Percentiles rank a stretch among this genome's conserved stretches.
These are phyloP conservation scores for Boletus sp. DNA, from an alignment of 768 basidiomycete species.

Conservation along the genomic window DNA sequence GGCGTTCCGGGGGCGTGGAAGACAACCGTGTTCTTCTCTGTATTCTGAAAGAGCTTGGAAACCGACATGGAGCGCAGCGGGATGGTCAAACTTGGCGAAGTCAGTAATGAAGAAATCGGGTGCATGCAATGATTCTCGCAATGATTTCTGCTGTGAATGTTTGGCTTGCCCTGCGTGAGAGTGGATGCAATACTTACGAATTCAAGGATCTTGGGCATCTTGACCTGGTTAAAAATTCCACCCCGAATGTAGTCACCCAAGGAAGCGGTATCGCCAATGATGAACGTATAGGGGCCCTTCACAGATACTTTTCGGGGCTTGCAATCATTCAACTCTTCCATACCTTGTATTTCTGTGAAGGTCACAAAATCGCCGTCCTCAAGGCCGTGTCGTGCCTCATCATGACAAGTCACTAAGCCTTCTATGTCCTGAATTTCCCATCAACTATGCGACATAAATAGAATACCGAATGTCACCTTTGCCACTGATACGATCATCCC, in stretches of 20 bases:
- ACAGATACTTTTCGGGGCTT: slow-evolving; percentile 90
- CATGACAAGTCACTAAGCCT: slow-evolving; percentile 93
- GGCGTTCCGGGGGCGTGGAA: slow-evolving; percentile 80
- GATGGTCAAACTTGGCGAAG: slow-evolving; percentile 95
- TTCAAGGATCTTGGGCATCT: slow-evolving; percentile 95
- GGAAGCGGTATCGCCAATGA: slow-evolving; percentile 86
- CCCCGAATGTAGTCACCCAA: slow-evolving; percentile 78
- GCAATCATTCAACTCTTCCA: slow-evolving; percentile 86
- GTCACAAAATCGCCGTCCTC: slow-evolving; percentile 98
- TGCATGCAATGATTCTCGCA: slow-evolving; percentile 73
- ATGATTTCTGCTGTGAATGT: slow-evolving; percentile 68
- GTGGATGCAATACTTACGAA: slow-evolving; percentile 60
- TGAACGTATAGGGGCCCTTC: slow-evolving; percentile 97
- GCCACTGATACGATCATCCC: slow-evolving; percentile 97
- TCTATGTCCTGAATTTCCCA: slow-evolving; percentile 59
- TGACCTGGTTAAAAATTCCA: slow-evolving; percentile 96
- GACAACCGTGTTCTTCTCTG: slow-evolving; percentile 53
- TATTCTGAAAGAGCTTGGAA: slow-evolving; percentile 93
- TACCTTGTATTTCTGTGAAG: slow-evolving; percentile 93
- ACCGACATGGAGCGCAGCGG: slow-evolving; percentile 83
- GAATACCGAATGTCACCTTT: slow-evolving; percentile 47
- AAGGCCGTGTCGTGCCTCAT: slow-evolving; percentile 96
- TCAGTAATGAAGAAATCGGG: slow-evolving; percentile 95
- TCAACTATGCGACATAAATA: not conserved
- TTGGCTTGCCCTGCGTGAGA: not conserved